phyloP scores from a whole-genome alignment of 306 rosid species.

The Fagus sylvatica region DNA sequence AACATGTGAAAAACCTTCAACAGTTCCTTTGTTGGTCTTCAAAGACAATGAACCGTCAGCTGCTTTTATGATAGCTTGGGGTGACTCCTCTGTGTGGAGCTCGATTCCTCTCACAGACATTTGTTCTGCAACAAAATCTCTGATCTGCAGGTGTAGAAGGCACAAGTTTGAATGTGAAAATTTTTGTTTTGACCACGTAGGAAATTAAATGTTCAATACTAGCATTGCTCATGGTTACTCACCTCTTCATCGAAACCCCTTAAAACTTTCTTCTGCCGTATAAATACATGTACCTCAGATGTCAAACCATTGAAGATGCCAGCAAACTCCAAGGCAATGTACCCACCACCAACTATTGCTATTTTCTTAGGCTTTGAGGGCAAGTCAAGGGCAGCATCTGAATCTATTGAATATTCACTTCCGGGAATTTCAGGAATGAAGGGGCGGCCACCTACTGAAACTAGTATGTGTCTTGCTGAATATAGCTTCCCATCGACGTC shows the following conservation, averaged over 20 bases:
- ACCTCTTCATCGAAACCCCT: slow-evolving; percentile 99
- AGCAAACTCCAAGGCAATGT: slow-evolving; percentile 97
- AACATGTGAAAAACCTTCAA: slow-evolving; percentile 84
- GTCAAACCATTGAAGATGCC: slow-evolving; percentile 86
- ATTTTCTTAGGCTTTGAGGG: slow-evolving; percentile 83
- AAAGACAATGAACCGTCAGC: slow-evolving; percentile 82
- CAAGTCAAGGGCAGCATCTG: slow-evolving; percentile 97
- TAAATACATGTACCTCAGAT: slow-evolving; percentile 81
- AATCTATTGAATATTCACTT: slow-evolving; percentile 79
- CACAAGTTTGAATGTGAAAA: slow-evolving; percentile 27
- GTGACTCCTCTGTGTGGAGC: slow-evolving; percentile 81
- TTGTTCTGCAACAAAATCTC: slow-evolving; percentile 82
- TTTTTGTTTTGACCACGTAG: not conserved
- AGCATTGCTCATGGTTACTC: slow-evolving; percentile 21
- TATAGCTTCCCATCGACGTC: slow-evolving; percentile 83
- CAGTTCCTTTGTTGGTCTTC: slow-evolving; percentile 84
- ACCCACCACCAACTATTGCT: slow-evolving; percentile 98
- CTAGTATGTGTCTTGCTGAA: slow-evolving; percentile 80
- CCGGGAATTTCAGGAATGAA: slow-evolving; percentile 96
- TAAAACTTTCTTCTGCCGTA: slow-evolving; percentile 82
- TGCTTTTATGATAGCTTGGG: slow-evolving; percentile 71
- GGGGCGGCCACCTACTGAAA: slow-evolving; percentile 90
- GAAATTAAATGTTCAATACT: slow-evolving; percentile 4
- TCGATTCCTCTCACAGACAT: slow-evolving; percentile 87
- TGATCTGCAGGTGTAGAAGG: slow-evolving; percentile 54